Conservation (phyloP, 495 filamentous ascomycete species). For the Annulohypoxylon bovei region DNA sequence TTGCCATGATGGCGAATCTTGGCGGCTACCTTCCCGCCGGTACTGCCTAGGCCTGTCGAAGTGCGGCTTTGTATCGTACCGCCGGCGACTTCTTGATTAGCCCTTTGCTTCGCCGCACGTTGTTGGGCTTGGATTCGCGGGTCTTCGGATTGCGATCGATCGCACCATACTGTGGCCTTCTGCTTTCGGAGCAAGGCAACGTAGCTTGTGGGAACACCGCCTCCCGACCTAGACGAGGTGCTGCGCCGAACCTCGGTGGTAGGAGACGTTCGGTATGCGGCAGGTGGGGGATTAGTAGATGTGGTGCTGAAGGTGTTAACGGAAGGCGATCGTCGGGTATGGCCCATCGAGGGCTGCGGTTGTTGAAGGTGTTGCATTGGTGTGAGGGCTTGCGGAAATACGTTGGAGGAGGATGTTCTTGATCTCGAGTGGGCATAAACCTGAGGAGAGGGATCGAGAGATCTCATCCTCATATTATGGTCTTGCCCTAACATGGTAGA, state of each 20-base stretch:
- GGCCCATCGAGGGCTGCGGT: conserved; percentile 50
- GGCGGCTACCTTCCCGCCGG: conserved; percentile 65
- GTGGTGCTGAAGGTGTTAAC: conserved; percentile 78
- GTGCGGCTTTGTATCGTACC: conserved; percentile 62
- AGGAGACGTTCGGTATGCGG: conserved; percentile 60
- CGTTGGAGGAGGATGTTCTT: conserved; percentile 69
- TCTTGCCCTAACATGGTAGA: conserved; percentile 43
- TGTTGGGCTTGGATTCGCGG: conserved; percentile 82
- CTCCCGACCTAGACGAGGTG: conserved; percentile 75
- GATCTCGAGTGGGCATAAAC: conserved; percentile 62
- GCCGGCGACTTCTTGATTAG: conserved; percentile 81
- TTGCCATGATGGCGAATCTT: conserved; percentile 86
- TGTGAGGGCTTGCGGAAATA: conserved; percentile 56
- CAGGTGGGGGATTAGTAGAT: conserved; percentile 61
- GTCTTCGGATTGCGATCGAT: conserved; percentile 92
- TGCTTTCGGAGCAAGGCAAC: conserved; percentile 94
- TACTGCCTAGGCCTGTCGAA: conserved; percentile 63
- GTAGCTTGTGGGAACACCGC: conserved; percentile 74
- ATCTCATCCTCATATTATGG: conserved; percentile 44
- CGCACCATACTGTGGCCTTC: conserved; percentile 99
- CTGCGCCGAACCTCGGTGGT: conserved; percentile 75
- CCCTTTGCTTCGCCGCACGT: conserved; percentile 82
- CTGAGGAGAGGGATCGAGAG: conserved; percentile 50
- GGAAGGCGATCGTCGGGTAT: conserved; percentile 74
- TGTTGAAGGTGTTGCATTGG: conserved; percentile 51